Conservation (phyloP, 202 grass and related monocot genomes). For the Musa balbisiana region DNA sequence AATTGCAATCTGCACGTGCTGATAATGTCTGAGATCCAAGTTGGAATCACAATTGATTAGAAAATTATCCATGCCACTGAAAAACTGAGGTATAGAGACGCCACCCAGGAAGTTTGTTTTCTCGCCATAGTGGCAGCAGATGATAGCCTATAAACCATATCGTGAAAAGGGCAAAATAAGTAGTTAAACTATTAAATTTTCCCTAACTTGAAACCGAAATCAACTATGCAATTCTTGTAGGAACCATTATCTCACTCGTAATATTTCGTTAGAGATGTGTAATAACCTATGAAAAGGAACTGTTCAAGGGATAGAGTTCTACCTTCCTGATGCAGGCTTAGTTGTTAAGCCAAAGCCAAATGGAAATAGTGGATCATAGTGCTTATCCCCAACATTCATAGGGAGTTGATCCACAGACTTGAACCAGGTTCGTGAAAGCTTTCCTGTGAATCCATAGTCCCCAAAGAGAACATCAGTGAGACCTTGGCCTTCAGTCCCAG, state of each 20-base stretch:
- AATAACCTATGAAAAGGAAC: neutral
- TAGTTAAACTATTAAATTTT: neutral
- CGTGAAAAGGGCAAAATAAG: neutral
- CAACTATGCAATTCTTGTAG: too few relatives aligned
- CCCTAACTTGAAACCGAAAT: too few relatives aligned
- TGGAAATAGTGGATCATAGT: constrained; percentile 82
- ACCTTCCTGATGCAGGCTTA: constrained; percentile 49
- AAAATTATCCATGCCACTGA: neutral
- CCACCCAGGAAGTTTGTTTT: neutral
- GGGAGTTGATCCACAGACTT: constrained; percentile 71
- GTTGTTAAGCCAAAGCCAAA: constrained; percentile 69
- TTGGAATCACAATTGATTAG: neutral
- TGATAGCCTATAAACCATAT: neutral
- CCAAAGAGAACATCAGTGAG: constrained; percentile 71
- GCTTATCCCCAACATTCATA: constrained; percentile 65
- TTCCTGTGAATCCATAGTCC: constrained; percentile 75
- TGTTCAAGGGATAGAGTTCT: constrained; percentile 2
- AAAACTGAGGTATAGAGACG: neutral
- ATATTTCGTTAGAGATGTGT: too few relatives aligned
- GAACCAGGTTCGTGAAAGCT: constrained; percentile 71
- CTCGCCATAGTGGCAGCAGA: neutral
- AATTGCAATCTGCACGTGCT: too few relatives aligned
- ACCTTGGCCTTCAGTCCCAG: constrained; percentile 77
- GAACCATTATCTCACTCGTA: too few relatives aligned
- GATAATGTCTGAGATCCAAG: neutral